Evolutionary conservation across 208 protist species (phyloP).

Genomic region (Endotrypanum monterogeii): DNA sequence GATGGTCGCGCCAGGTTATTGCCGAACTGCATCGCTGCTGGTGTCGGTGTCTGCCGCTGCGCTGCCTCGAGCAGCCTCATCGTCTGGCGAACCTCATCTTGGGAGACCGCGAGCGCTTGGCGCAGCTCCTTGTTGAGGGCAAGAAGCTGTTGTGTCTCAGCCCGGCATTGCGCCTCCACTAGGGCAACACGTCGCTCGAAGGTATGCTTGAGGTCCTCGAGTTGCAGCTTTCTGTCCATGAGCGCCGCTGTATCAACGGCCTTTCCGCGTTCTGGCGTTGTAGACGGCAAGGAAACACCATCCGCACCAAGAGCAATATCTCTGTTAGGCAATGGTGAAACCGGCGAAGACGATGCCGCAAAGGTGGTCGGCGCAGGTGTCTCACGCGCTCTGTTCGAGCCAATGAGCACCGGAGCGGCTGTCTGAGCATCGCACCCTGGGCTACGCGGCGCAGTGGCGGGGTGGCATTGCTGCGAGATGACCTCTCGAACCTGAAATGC

Average conservation of each 20-base stretch:
- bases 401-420: too few species aligned
- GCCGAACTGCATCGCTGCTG: background rate
- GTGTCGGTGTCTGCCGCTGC: conserved; percentile 21
- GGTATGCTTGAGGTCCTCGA: conserved; percentile 44
- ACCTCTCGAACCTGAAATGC: conserved; percentile 25
- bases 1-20: background rate
- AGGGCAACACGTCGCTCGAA: conserved; percentile 53
- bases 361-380: background rate
- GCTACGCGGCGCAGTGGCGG: background rate
- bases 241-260: conserved; percentile 17
- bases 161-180: conserved; percentile 40
- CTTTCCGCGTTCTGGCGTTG: background rate
- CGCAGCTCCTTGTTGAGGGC: conserved; percentile 66
- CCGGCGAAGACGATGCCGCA: background rate
- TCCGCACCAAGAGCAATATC: too few species aligned
- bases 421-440: background rate
- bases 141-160: conserved; percentile 56
- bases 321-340: background rate
- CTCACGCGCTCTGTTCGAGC: background rate
- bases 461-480: conserved; percentile 16
- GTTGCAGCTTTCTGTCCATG: conserved; percentile 31
- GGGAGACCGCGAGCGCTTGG: conserved; percentile 46
- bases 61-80: conserved; percentile 27
- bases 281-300: background rate
- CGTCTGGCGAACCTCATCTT: conserved; percentile 53